Evolutionary conservation across 306 rosid genomes (phyloP).

Genomic region (Medicago arabica): DNA sequence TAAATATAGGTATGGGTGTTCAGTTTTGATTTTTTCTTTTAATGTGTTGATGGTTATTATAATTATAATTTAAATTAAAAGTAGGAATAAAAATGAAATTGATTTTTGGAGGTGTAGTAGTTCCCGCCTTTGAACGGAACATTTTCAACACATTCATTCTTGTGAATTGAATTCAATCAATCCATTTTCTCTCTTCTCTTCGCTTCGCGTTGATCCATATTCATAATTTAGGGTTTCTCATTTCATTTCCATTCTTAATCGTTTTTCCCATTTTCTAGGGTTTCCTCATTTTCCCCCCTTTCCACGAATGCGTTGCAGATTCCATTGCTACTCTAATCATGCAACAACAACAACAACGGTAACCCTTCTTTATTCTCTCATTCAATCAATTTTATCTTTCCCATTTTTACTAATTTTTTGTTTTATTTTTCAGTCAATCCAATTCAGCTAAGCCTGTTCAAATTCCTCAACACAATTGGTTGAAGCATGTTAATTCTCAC

Average conservation of each 20-base stretch:
- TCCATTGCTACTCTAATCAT: slow-evolving; percentile 1
- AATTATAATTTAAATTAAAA: no score
- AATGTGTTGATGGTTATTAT: no score
- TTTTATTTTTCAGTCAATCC: slow-evolving; percentile 44
- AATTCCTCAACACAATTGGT: slow-evolving; percentile 65
- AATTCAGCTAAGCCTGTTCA: slow-evolving; percentile 40
- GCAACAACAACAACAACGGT: slow-evolving; percentile 26
- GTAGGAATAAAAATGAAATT: no score
- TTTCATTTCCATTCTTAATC: neutral
- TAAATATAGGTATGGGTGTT: no score
- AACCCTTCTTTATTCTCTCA: neutral
- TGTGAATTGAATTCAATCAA: no score
- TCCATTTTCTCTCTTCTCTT: neutral
- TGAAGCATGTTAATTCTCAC: slow-evolving; percentile 65
- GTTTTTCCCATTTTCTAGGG: slow-evolving; percentile 32
- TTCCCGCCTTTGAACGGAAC: no score
- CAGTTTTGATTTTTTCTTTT: no score
- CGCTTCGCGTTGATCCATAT: neutral
- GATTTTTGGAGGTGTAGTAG: no score
- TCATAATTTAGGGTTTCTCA: neutral
- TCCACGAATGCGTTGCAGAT: slow-evolving; percentile 9
- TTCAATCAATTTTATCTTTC: neutral
- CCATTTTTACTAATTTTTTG: neutral
- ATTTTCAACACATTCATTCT: no score
- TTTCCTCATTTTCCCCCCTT: slow-evolving; percentile 8